Evolutionary conservation across 306 rosid genomes (phyloP), one percentile per base, ranked within the genome.

Genomic region (Dalbergia oliveri): DNA sequence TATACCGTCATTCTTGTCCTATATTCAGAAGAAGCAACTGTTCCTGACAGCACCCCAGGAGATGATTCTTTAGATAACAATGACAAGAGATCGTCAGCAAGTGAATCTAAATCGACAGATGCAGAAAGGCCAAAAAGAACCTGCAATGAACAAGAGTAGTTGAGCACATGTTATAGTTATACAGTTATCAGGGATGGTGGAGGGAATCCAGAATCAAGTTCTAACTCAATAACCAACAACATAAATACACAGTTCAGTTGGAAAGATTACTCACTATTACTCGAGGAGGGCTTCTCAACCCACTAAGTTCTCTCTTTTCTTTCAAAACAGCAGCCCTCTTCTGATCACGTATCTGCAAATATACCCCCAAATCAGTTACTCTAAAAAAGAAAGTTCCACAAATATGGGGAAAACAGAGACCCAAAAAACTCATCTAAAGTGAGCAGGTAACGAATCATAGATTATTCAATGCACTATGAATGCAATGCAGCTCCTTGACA

Each of bases 271-370:
- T 90, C 82, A 96, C 99, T 9, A 91, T 86, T 6, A 96, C 90
- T 66, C 97, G 91, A n/a, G 99, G 99, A 86, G 99, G 82, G 81
- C 92, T 87, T 14, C 82, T 80, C n/a, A 89, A 91, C 81, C 97
- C 98, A 83, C 88, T 78, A 0, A 87, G 84, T 45, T 94, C 91
- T 79, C 99, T 88, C 84, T 88, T 95, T 71, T 95, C 99, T 64
- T 91, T 92, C 90, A 95, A 77, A 65, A 95, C 72, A 0, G 93
- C 93, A 9, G 89, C 94, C 34, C 80, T 77, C 81, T 95, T 95
- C 82, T 90, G 78, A 5, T 82, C 99, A 41, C 95, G 92, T 6
- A 91, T 80, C 98, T 94, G 81, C 84, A 83, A 18, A 70, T 11
- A 26, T 8, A 51, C 66, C 16, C 37, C 60, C 21, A 54, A 54